These are phyloP conservation scores for Xylaria nigripes DNA, from an alignment of 495 filamentous ascomycete species.

Conservation along the genomic window DNA sequence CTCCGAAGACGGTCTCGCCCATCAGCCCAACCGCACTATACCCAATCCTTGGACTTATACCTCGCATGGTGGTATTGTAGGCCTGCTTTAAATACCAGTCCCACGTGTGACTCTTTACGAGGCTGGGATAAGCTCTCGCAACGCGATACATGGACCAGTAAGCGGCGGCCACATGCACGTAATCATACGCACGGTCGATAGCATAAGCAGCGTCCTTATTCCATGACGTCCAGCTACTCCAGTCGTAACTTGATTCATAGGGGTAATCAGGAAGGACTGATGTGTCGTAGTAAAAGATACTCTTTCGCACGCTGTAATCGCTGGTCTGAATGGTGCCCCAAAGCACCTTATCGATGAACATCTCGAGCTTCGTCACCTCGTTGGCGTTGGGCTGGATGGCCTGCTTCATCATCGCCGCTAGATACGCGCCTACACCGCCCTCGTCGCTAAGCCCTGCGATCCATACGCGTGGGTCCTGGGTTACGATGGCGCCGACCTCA, in stretches of 20 bases:
- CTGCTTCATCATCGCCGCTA: slow-evolving; percentile 43
- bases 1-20: slow-evolving; percentile 45
- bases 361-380: slow-evolving; percentile 41
- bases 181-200: slow-evolving; percentile 43
- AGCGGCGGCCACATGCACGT: slow-evolving; percentile 41
- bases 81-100: slow-evolving; percentile 44
- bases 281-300: slow-evolving; percentile 45
- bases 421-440: slow-evolving; percentile 40
- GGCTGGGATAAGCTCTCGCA: slow-evolving; percentile 32
- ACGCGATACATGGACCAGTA: slow-evolving; percentile 47
- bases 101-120: slow-evolving; percentile 31
- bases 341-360: slow-evolving; percentile 36
- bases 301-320: slow-evolving; percentile 39
- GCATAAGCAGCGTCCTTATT: slow-evolving; percentile 32
- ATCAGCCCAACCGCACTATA: slow-evolving; percentile 40
- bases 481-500: slow-evolving; percentile 28
- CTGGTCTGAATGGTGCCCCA: slow-evolving; percentile 35
- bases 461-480: slow-evolving; percentile 45
- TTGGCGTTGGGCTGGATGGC: slow-evolving; percentile 31
- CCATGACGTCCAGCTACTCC: slow-evolving; percentile 37
- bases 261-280: slow-evolving; percentile 26
- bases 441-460: slow-evolving; percentile 47
- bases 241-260: slow-evolving; percentile 32
- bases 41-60: slow-evolving; percentile 16
- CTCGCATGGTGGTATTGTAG: slow-evolving; percentile 28